These are phyloP conservation scores for Exobasidium rhododendri DNA, from an alignment of 1,284 basidiomycete genomes.

Conservation along the genomic window DNA sequence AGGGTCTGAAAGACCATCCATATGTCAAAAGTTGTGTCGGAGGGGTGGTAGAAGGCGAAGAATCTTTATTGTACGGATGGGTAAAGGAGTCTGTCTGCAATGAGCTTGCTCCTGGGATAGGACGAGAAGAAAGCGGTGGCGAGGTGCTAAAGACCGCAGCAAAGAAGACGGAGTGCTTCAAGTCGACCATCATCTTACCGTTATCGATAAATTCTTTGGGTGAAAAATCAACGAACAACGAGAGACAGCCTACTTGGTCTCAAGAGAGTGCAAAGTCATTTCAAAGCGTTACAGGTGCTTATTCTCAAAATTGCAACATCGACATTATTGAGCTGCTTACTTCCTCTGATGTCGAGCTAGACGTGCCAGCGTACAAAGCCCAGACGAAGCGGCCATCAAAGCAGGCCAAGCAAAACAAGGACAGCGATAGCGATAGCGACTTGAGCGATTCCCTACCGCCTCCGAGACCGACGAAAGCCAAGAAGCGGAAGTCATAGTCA, in stretches of 20 bases:
- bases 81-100: not conserved
- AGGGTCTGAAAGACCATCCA: slow-evolving; percentile 8
- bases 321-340: not conserved
- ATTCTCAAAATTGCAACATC: not conserved
- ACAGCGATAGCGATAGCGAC: not conserved
- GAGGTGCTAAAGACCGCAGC: not conserved
- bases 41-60: slow-evolving; percentile 1
- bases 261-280: not conserved
- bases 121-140: not conserved
- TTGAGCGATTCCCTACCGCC: not conserved
- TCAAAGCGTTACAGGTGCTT: not conserved
- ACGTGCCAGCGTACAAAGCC: not conserved
- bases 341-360: not conserved
- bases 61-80: not conserved
- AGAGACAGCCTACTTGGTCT: not conserved
- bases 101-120: not conserved
- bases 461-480: slow-evolving; percentile 1
- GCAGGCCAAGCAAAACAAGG: not conserved
- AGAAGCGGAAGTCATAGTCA: no score
- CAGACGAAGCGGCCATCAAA: not conserved
- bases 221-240: not conserved
- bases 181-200: not conserved
- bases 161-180: not conserved
- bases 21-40: slow-evolving; percentile 13
- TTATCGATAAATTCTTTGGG: no score